phyloP scores from a whole-genome alignment of 148 eudicot genomes.

The Chenopodium suecicum region DNA sequence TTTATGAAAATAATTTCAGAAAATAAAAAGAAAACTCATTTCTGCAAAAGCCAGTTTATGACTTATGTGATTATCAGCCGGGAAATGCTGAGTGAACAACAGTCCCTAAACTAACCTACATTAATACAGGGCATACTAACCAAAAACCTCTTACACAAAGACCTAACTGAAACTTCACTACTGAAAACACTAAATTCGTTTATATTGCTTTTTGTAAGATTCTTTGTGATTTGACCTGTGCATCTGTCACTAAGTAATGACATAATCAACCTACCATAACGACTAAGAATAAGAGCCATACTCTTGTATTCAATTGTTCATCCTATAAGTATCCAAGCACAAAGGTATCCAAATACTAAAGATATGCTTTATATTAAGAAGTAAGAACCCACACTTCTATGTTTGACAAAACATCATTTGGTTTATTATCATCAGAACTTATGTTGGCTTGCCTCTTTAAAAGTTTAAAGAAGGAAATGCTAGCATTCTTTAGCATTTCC shows the following conservation, averaged over 20 bases:
- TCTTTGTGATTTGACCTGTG: not conserved
- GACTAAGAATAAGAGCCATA: too few species aligned
- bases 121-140: too few species aligned
- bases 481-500: not conserved
- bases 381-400: too few species aligned
- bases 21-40: not conserved
- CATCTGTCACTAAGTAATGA: not conserved
- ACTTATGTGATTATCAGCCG: not conserved
- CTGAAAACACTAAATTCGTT: not conserved
- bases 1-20: not conserved
- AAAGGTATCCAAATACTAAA: too few species aligned
- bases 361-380: too few species aligned
- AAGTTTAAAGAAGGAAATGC: not conserved
- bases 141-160: too few species aligned
- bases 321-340: too few species aligned
- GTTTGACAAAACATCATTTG: not conserved
- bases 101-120: too few species aligned
- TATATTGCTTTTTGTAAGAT: not conserved
- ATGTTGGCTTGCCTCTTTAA: not conserved
- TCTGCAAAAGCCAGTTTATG: not conserved
- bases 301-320: too few species aligned
- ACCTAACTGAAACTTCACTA: too few species aligned
- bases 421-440: not conserved
- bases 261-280: too few species aligned
- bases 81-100: too few species aligned